Evolutionary conservation across 495 filamentous ascomycete genomes (phyloP).

Genomic region (Lindgomyces ingoldianus): DNA sequence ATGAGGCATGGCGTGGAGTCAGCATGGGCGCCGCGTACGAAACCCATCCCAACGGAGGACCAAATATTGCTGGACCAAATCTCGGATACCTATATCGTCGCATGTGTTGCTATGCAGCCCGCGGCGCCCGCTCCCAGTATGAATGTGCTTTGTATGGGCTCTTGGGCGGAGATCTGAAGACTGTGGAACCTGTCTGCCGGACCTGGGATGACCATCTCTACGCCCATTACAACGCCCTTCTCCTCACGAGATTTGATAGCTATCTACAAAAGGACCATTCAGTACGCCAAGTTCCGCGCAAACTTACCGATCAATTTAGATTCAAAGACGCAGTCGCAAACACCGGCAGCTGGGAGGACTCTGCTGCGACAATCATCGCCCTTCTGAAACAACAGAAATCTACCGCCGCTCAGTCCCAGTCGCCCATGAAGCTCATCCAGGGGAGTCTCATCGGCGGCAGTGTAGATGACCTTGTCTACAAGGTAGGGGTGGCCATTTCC

Average conservation of each 20-base stretch:
- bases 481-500: slow-evolving; percentile 60
- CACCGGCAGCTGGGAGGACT: slow-evolving; percentile 53
- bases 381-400: slow-evolving; percentile 52
- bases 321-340: slow-evolving; percentile 57
- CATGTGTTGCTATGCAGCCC: slow-evolving; percentile 76
- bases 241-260: slow-evolving; percentile 67
- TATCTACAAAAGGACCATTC: slow-evolving; percentile 56
- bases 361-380: slow-evolving; percentile 54
- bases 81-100: slow-evolving; percentile 68
- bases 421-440: slow-evolving; percentile 65
- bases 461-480: slow-evolving; percentile 57
- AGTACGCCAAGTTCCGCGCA: slow-evolving; percentile 46
- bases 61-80: slow-evolving; percentile 45
- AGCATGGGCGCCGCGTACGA: slow-evolving; percentile 56
- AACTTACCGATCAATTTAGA: slow-evolving; percentile 50
- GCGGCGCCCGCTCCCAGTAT: slow-evolving; percentile 64
- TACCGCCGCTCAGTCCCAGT: slow-evolving; percentile 52
- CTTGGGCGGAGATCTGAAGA: slow-evolving; percentile 76
- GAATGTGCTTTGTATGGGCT: slow-evolving; percentile 89
- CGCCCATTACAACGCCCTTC: slow-evolving; percentile 78
- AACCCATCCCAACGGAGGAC: slow-evolving; percentile 18
- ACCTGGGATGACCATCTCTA: slow-evolving; percentile 92
- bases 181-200: slow-evolving; percentile 72
- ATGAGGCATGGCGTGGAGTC: slow-evolving; percentile 82
- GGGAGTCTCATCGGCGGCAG: slow-evolving; percentile 63